Evolutionary conservation across 1,284 basidiomycete species (phyloP), one percentile per base, ranked within the genome.

Genomic region (Anthracocystis panici-leucophaei): DNA sequence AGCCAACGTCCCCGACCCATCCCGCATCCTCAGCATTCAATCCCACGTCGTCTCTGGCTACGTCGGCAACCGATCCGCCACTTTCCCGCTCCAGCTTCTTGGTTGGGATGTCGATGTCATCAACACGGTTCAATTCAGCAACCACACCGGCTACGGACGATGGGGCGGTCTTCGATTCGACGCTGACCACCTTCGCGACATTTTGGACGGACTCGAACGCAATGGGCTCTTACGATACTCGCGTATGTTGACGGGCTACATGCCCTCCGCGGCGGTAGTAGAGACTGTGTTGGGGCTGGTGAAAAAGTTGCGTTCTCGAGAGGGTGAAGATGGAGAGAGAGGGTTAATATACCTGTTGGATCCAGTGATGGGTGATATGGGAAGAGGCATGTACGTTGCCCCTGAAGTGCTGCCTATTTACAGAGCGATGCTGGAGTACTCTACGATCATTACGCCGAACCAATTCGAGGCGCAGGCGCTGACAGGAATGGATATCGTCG

Each of bases 91-190:
- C 16, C 95, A 98, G 86, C 91, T 93, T 67, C 89, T 98, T 48
- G 96, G 95, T 25, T 98, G 93, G 87, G 95, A 99, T 77, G 95
- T 98, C 44, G 96, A 99, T 87, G 94, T 93, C 25, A 90, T 97
- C 44, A 97, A 98, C 86, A 97, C 95, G 0, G 96, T 98, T 50
- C 90, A 89, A 88, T 75, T 82, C 56, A 78, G 76, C 16, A 99
- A 99, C 80, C 96, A 99, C 85, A 90, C 94, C 6, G 95, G 95
- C 91, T 87, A 86, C 65, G 85, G 86, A 9, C 80, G 86, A 53
- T 87, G 85, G 85, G 85, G 83, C 9, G 86, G 86, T 27, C 66
- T 81, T 29, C 82, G 85, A 46, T 84, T 87, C 64, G 86, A 86
- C 48, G 85, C 82, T 4, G 75, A 66, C 1, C 86, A 87, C 46